phyloP scores from a whole-genome alignment of 2,329 filamentous ascomycete species.

The Seiridium unicorne region DNA sequence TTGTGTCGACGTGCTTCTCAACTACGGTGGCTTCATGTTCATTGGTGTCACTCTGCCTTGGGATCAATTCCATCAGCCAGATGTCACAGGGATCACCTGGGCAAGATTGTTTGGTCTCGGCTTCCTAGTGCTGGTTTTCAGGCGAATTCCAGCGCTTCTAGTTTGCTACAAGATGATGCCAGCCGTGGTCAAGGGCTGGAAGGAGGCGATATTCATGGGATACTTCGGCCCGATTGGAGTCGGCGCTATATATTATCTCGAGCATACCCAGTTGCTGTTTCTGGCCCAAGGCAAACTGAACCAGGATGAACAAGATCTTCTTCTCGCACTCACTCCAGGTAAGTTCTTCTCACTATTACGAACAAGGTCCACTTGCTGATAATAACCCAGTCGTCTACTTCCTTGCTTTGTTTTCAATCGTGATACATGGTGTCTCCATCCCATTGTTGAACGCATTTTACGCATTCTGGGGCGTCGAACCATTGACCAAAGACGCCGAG shows the following conservation, averaged over 20 bases:
- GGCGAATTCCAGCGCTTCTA: conserved; percentile 56
- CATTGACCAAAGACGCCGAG: conserved; percentile 41
- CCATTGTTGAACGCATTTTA: conserved; percentile 40
- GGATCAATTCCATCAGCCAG: conserved; percentile 50
- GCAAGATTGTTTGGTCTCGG: conserved; percentile 49
- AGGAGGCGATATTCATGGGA: conserved; percentile 60
- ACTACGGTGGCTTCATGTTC: conserved; percentile 61
- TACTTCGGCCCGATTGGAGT: conserved; percentile 78
- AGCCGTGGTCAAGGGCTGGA: conserved; percentile 46
- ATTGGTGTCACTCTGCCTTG: conserved; percentile 56
- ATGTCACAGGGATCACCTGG: conserved; percentile 50
- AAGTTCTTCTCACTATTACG: background rate
- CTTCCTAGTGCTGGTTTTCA: conserved; percentile 50
- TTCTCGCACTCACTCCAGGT: conserved; percentile 6
- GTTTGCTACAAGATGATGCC: conserved; percentile 16
- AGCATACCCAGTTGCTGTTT: conserved; percentile 42
- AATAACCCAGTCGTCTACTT: conserved; percentile 34
- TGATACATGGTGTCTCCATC: conserved; percentile 47
- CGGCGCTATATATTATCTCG: conserved; percentile 72
- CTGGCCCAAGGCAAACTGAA: conserved; percentile 32
- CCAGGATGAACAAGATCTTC: conserved; percentile 25
- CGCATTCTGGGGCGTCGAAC: conserved; percentile 33
- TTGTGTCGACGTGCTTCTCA: conserved; percentile 56
- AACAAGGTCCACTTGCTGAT: background rate
- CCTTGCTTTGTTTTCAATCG: conserved; percentile 39